Evolutionary conservation across 2,329 filamentous ascomycete genomes (phyloP).

Genomic region (Talaromyces funiculosus): DNA sequence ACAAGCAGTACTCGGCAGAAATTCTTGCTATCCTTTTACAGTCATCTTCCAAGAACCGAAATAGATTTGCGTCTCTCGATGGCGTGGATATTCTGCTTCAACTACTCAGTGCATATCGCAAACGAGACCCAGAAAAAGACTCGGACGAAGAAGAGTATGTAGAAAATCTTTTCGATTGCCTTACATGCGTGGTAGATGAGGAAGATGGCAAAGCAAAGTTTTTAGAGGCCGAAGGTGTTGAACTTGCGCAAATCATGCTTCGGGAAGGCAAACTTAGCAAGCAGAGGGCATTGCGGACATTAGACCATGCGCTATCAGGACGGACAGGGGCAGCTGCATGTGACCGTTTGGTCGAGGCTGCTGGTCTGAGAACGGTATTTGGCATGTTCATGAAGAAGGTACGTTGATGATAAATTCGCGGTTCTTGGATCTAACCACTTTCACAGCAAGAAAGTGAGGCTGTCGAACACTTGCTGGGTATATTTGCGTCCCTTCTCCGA

Average conservation of each 20-base stretch:
- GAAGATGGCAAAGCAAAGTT: slow-evolving; percentile 71
- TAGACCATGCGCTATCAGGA: slow-evolving; percentile 74
- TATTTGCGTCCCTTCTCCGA: slow-evolving; percentile 77
- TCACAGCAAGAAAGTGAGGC: slow-evolving; percentile 56
- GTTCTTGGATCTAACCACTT: no score
- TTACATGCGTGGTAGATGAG: slow-evolving; percentile 76
- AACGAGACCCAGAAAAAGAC: slow-evolving; percentile 76
- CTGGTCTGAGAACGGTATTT: slow-evolving; percentile 79
- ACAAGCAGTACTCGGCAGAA: slow-evolving; percentile 93
- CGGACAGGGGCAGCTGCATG: slow-evolving; percentile 59
- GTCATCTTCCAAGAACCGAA: slow-evolving; percentile 61
- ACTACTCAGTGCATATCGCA: slow-evolving; percentile 76
- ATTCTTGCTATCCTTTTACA: slow-evolving; percentile 85
- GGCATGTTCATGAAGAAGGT: slow-evolving; percentile 78
- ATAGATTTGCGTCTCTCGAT: slow-evolving; percentile 58
- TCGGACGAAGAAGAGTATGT: slow-evolving; percentile 91
- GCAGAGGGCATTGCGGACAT: slow-evolving; percentile 66
- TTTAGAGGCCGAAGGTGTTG: slow-evolving; percentile 82
- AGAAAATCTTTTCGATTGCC: slow-evolving; percentile 83
- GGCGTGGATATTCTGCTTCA: slow-evolving; percentile 76
- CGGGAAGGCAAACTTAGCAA: slow-evolving; percentile 82
- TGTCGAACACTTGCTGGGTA: slow-evolving; percentile 74
- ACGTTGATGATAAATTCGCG: no score
- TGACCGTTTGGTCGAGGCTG: slow-evolving; percentile 70
- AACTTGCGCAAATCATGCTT: slow-evolving; percentile 87